Base-by-base conservation (phyloP, 192 early-diverging fungal genomes). In the Mortierella claussenii region DNA sequence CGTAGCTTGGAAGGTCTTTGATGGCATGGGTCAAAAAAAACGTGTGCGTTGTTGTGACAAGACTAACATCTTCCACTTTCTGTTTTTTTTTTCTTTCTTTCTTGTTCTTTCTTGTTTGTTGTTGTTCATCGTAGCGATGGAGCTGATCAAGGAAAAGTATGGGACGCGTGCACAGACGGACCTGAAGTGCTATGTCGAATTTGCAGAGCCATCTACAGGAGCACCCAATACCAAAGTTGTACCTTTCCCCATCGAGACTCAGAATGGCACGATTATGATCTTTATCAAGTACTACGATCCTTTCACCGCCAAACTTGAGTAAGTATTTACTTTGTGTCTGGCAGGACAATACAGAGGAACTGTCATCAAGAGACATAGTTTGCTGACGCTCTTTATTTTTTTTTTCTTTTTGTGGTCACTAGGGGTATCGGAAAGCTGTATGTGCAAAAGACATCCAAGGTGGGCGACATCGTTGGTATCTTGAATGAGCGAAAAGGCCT, bases 271-370 rank as follows among this genome's bases (percentile, higher is more conserved):
- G 7, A 81, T 89, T 32, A 79, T 97, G 56, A 69, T 99, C 21
- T 96, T 96, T 73, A 67, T 94, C 45, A 98, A 98, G 81, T 88
- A 89, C 61, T 98, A 91, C 68, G 89, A 96, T 63, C 92, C 91
- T 0, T 58, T 65, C 3, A 82, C 69, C 7, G 79, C 81, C 15
- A 75, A 50, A 28, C 81, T 99, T 64, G 79, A 86, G 86, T 91
- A 84, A 79, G 83, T 68, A 0, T 56, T 3, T 21, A 36, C 46
- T 30, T n/a, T n/a, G n/a, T n/a, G n/a, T n/a, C n/a, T n/a, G n/a
- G n/a, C n/a, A n/a, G n/a, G n/a, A n/a, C n/a, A n/a, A n/a, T n/a
- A n/a, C n/a, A n/a, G n/a, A n/a, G n/a, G n/a, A n/a, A n/a, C n/a
- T n/a, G n/a, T n/a, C n/a, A n/a, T n/a, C n/a, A 20, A 28, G 31